phyloP scores from a whole-genome alignment of 129 eudicot genomes.

The Chrysanthemum lavandulifolium region DNA sequence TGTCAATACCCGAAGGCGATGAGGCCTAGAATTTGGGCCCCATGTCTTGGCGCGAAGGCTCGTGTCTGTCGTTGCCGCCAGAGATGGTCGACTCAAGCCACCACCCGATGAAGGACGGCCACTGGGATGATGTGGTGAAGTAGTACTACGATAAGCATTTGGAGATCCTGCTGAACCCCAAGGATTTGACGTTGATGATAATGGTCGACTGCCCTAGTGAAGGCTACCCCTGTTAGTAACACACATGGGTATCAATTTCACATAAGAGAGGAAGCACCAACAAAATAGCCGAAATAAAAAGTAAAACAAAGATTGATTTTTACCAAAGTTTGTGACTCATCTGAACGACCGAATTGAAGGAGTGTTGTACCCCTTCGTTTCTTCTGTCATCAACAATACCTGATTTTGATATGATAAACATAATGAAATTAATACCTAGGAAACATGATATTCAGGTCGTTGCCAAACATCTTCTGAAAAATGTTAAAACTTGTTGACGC shows the following conservation, averaged over 20 bases:
- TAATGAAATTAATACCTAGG: too few relatives aligned
- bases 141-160: constrained; percentile 56
- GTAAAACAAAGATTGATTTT: too few relatives aligned
- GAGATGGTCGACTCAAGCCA: constrained; percentile 95
- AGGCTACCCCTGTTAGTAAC: constrained; percentile 69
- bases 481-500: too few relatives aligned
- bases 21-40: constrained; percentile 89
- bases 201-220: constrained; percentile 91
- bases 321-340: too few relatives aligned
- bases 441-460: too few relatives aligned
- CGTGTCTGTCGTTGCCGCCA: constrained; percentile 84
- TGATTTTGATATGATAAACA: too few relatives aligned
- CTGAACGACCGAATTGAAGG: too few relatives aligned
- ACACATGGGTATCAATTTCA: neutral
- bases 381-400: too few relatives aligned
- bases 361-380: too few relatives aligned
- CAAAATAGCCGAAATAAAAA: too few relatives aligned
- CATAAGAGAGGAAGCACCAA: neutral
- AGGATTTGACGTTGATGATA: constrained; percentile 78
- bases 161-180: constrained; percentile 82
- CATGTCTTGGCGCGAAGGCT: constrained; percentile 55
- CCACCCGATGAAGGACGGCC: too few relatives aligned
- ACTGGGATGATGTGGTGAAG: constrained; percentile 69
- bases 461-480: too few relatives aligned
- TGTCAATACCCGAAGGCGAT: constrained; percentile 74